Evolutionary conservation across 495 filamentous ascomycete genomes (phyloP), one percentile per base, ranked within the genome.

Genomic region (Hyaloscypha variabilis): DNA sequence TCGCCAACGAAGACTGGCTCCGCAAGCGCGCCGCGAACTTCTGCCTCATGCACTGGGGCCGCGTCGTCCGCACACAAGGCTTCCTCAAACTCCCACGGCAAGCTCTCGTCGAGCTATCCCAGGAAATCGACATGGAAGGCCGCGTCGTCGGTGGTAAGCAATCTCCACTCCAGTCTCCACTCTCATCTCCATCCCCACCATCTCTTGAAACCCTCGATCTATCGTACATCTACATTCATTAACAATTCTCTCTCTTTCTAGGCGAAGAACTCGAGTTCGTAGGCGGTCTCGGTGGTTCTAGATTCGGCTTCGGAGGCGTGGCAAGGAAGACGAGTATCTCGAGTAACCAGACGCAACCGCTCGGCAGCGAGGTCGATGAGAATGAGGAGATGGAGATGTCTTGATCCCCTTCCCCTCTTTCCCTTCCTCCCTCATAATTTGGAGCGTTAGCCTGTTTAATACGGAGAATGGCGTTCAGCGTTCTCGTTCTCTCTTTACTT

Each of bases 31-130:
- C 95, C 6, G 93, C 92, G 3, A 83, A 80, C 58, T 98, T 96
- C 76, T 97, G 91, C 71, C 85, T 98, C 71, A 87, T 88, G 39
- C 89, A 98, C 77, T 99, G 96, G 96, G 95, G 95, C 57, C 89
- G 96, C 30, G 85, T 99, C 23, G 94, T 97, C 24, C 87, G 96
- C 51, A 97, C 94, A 0, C 82, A 84, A 23, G 94, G 91, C 0
- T 99, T 99, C 80, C 85, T 89, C 69, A 86, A 86, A 55, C 81
- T 99, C 51, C 90, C 87, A 59, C 87, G 90, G 52, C 76, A 82
- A 39, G 91, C 90, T 58, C 79, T 97, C 46, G 88, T 97, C 55
- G 93, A 96, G 70, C 82, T 99, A n/a, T 95, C 90, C 62, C 91
- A 95, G 73, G 92, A 96, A 69, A 89, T 96, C 28, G 96, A 98